These are phyloP conservation scores for Tieghemostelium lacteum DNA, from an alignment of 78 protist genomes.

Conservation along the genomic window DNA sequence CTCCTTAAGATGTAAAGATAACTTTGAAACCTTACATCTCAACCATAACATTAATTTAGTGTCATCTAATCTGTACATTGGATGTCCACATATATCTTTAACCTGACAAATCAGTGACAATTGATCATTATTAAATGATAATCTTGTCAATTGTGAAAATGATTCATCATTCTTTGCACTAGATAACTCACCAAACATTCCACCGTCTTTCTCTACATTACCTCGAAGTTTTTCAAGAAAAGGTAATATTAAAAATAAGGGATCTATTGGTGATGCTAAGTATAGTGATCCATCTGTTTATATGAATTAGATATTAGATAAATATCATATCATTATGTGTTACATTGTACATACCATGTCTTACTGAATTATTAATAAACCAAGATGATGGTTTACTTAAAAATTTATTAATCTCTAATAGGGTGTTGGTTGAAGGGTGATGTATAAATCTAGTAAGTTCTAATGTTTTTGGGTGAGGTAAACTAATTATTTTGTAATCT, in stretches of 20 bases:
- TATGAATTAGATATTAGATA: background rate
- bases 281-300: constrained; percentile 55
- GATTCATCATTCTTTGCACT: constrained; percentile 4
- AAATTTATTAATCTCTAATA: constrained; percentile 61
- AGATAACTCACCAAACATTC: constrained; percentile 23
- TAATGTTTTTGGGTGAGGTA: constrained; percentile 42
- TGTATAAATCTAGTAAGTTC: constrained; percentile 34
- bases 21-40: constrained; percentile 29
- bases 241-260: constrained; percentile 38
- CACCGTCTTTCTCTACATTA: background rate
- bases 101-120: constrained; percentile 44
- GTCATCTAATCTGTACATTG: constrained; percentile 24
- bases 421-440: background rate
- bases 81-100: background rate
- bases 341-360: constrained; percentile 59
- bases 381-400: constrained; percentile 47
- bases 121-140: constrained; percentile 10
- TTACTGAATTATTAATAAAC: constrained; percentile 55
- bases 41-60: constrained; percentile 38
- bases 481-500: constrained; percentile 15
- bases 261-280: constrained; percentile 41
- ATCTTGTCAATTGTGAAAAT: background rate
- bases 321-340: background rate
- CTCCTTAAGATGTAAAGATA: background rate
- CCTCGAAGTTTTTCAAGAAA: constrained; percentile 19